Evolutionary conservation across 75 land plant species (phyloP), one percentile per base, ranked within the genome.

Genomic region (Selaginella moellendorffii): DNA sequence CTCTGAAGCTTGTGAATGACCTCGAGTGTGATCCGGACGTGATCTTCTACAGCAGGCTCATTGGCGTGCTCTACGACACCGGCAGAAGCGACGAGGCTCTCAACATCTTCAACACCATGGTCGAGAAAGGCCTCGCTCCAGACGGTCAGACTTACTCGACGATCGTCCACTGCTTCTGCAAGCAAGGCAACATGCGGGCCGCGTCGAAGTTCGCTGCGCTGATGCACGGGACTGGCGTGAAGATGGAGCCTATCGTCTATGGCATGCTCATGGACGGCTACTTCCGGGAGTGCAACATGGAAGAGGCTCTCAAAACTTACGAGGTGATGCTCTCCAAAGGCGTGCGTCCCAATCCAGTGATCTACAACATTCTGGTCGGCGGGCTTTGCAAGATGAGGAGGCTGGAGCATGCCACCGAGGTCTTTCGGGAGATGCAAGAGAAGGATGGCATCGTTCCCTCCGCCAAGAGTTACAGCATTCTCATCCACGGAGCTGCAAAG

Each of bases 101-200:
- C n/a, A n/a, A n/a, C n/a, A n/a, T n/a, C n/a, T n/a, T n/a, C n/a
- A n/a, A n/a, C n/a, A n/a, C n/a, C n/a, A 84, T 87, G 88, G 59
- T 2, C 1, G 60, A 69, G 5, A 76, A 69, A 68, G 83, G 81
- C 24, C 36, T 80, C 22, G 5, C 42, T 19, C 82, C 91, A 24
- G 87, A 87, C 72, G 74, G 77, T 53, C 73, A 80, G 25, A 82
- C 81, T 18, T 84, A 84, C 62, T 72, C 82, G 21, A 82, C 78
- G 19, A 60, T 87, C 51, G 79, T 87, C 24, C 61, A 75, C 61
- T 82, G 79, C 52, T 73, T 69, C 64, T 77, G 79, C 71, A 75
- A 66, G 67, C n/a, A n/a, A n/a, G n/a, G n/a, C n/a, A n/a, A n/a
- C n/a, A n/a, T n/a, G n/a, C n/a, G n/a, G n/a, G n/a, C n/a, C n/a